Base-by-base conservation (phyloP, 352 stramenopile species). In the Phytophthora tubulina region DNA sequence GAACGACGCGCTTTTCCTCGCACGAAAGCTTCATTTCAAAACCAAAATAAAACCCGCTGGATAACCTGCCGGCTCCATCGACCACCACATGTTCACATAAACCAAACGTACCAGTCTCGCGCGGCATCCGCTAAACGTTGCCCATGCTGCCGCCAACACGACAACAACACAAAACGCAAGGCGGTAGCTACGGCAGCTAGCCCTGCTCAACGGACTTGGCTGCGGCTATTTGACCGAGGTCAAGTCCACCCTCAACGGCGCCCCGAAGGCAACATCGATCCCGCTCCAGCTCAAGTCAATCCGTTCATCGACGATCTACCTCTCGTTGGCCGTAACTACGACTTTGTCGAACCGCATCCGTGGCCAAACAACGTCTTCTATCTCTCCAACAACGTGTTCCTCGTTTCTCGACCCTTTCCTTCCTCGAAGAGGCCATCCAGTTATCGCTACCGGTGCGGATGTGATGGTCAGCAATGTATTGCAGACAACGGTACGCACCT, bases 361-460 rank as follows among this genome's bases (percentile, higher is more conserved):
- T 65, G 57, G 17, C 57, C 45, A 14, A 51, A 3, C 33, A 27
- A 15, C 9, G 27, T 63, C 17, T 63, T 0, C 13, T 44, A 44
- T 15, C 3, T 53, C 27, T 38, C 39, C 31, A 31, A 33, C 44
- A 63, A 53, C 41, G 27, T 45, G 7, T 63, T 44, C 55, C 21
- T n/a, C 6, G 15, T n/a, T 5, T 44, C 30, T 11, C 42, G 44
- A 13, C 41, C 39, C 35, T 63, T 53, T 6, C 55, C 41, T 11
- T 15, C 15, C 1, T 32, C 46, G 3, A 31, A 66, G 10, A 41
- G 17, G 13, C 3, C 21, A 10, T 51, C 58, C 3, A 8, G n/a
- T 15, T 66, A 66, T 8, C 35, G 31, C 7, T 50, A 42, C 9
- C 3, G 33, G 5, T 66, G 58, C 14, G 17, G 32, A 9, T 66